A percentile compares a stretch with the other conserved stretches of the same genome.
phyloP scores from a whole-genome alignment of 345 rosid species.

The Geranium rotundifolium region DNA sequence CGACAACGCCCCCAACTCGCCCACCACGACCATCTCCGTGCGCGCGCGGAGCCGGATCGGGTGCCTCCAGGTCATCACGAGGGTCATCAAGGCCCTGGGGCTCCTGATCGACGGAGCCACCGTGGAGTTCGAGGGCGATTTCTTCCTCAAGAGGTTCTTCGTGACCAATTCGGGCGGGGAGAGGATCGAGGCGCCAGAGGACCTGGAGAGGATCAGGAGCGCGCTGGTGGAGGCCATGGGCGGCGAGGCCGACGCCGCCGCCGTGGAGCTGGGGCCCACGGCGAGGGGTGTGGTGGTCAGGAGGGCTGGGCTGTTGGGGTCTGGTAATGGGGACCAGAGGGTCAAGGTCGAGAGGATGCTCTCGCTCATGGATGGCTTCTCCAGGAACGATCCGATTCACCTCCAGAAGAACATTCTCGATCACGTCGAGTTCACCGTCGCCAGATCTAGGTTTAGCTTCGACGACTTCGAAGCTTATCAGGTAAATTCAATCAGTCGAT shows the following conservation, averaged over 20 bases:
- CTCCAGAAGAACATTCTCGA: conserved; percentile 31
- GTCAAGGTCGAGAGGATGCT: conserved; percentile 33
- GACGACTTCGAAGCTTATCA: conserved; percentile 49
- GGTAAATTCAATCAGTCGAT: conserved; percentile 8
- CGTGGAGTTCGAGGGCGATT: conserved; percentile 16
- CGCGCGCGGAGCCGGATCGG: conserved; percentile 37
- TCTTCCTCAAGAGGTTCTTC: conserved; percentile 17
- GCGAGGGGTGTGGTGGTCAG: conserved; percentile 20
- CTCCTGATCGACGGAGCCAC: conserved; percentile 25
- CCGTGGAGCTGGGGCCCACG: conserved; percentile 7
- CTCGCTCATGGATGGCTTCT: conserved; percentile 31
- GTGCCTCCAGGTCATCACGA: conserved; percentile 27
- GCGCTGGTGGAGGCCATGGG: conserved; percentile 25
- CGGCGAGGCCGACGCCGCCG: conserved; percentile 9
- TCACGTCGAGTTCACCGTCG: conserved; percentile 36
- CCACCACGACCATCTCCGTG: conserved; percentile 22
- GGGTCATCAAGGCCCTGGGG: conserved; percentile 26
- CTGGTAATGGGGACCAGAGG: conserved; percentile 9
- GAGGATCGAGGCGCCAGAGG: conserved; percentile 17
- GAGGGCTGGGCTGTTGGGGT: conserved; percentile 9
- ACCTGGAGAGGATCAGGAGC: conserved; percentile 22
- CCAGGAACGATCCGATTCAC: conserved; percentile 27
- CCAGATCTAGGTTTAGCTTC: conserved; percentile 31
- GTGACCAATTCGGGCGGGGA: conserved; percentile 28
- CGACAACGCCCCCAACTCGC: conserved; percentile 3